A percentile compares a stretch with the other conserved stretches of the same genome.
Evolutionary conservation across 306 rosid species (phyloP).

Genomic region (Begonia loranthoides): DNA sequence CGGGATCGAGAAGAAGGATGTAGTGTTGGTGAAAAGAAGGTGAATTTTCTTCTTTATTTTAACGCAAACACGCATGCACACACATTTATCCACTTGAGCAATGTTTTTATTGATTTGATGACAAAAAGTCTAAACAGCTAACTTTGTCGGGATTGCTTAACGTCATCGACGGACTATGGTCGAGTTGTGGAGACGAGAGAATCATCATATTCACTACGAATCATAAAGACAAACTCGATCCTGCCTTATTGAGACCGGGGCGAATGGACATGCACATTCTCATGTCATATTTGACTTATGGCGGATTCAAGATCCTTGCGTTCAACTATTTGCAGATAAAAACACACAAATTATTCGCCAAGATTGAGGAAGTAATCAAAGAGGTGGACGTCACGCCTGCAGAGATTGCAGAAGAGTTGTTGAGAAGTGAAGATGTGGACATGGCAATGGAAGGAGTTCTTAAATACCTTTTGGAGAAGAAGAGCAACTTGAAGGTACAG

Average conservation of each 20-base stretch:
- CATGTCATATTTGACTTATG: conserved; percentile 25
- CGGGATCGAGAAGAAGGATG: conserved; percentile 12
- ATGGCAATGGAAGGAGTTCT: conserved; percentile 19
- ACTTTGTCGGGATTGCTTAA: conserved; percentile 38
- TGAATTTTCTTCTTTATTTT: not conserved
- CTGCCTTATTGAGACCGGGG: conserved; percentile 44
- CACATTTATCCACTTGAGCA: too few species aligned
- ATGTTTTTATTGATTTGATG: too few species aligned
- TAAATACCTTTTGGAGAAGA: conserved; percentile 10
- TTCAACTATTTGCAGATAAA: conserved; percentile 16
- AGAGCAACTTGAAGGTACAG: conserved; percentile 6
- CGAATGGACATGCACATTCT: conserved; percentile 41
- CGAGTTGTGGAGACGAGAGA: conserved; percentile 28
- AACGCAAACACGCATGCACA: too few species aligned
- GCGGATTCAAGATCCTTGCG: conserved; percentile 24
- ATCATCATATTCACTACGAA: conserved; percentile 22
- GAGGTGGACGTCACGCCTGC: conserved; percentile 35
- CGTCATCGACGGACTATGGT: conserved; percentile 31
- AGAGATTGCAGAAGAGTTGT: conserved; percentile 32
- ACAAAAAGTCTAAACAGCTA: conserved; percentile 11
- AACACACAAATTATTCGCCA: conserved; percentile 22
- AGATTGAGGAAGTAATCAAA: conserved; percentile 21
- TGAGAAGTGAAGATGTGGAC: conserved; percentile 11
- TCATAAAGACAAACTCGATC: conserved; percentile 27
- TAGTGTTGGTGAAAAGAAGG: conserved; percentile 10